Base-by-base conservation (phyloP, 2,329 filamentous ascomycete species). In the Sporothrix brunneoviolacea region DNA sequence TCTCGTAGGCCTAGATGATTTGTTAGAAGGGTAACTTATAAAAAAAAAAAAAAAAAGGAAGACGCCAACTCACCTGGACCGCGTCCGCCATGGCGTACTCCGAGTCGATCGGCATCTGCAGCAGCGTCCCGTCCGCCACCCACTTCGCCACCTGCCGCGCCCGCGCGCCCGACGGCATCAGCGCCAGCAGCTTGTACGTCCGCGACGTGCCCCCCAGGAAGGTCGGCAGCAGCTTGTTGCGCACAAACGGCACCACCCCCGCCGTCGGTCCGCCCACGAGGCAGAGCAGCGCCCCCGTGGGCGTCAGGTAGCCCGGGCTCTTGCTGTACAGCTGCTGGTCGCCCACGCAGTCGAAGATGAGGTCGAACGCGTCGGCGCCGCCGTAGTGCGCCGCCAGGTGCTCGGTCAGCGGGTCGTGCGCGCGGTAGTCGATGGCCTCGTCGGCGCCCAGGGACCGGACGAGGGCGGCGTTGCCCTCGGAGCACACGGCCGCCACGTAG, bases 341-440 rank as follows among this genome's bases (percentile, higher is more conserved):
- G 12, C 76, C 76, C 4, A 73, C 66, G 39, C 70, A 72, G 56
- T 80, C 76, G 39, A 77, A 66, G 46, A 79, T 69, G 38, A 70
- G 58, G 57, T 77, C 66, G 39, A 72, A 68, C 1, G 64, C 53
- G n/a, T 55, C 28, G 38, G 32, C 4, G n/a, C 18, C 16, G 8
- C 55, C 59, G 57, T 65, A 73, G 39, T 57, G 45, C 8, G 58
- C 48, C 0, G 61, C 58, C 8, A 76, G 61, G 28, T 67, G 55
- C 0, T 59, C 54, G 1, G 69, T 55, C 2, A 79, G 58, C 4
- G 65, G 55, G 0, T 60, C 54, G 51, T 72, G 63, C 7, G 63
- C 58, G 4, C 58, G 62, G 55, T 73, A 74, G 55, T 74, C 71
- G 50, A 74, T 62, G 7, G 67, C 69, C 58, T 74, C 70, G 54